Evolutionary conservation across 2,329 filamentous ascomycete genomes (phyloP).

Genomic region (Fusarium cyanostomum): DNA sequence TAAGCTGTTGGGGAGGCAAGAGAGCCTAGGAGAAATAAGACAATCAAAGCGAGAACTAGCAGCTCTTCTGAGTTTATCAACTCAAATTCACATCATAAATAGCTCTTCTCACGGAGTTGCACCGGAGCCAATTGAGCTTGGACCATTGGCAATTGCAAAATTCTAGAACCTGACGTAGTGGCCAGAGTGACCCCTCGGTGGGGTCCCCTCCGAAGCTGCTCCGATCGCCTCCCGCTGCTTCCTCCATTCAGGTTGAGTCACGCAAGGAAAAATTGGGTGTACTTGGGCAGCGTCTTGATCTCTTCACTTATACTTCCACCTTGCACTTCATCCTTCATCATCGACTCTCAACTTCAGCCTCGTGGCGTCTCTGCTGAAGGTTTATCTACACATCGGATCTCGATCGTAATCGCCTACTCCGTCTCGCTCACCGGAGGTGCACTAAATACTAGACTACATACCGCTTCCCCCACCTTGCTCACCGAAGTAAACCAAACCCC

Average conservation of each 20-base stretch:
- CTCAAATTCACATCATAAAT: no score
- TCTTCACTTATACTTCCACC: slow-evolving; percentile 7
- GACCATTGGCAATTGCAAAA: slow-evolving; percentile 43
- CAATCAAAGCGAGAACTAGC: no score
- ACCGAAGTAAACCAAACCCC: slow-evolving; percentile 28
- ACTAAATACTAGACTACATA: slow-evolving; percentile 24
- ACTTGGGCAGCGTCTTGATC: slow-evolving; percentile 1
- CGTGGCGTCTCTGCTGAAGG: slow-evolving; percentile 27
- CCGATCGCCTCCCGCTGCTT: slow-evolving; percentile 34
- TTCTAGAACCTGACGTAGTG: slow-evolving; percentile 41
- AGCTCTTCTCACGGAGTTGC: slow-evolving; percentile 14
- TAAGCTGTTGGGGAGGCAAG: no score
- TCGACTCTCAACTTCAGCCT: slow-evolving; percentile 10
- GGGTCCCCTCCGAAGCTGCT: slow-evolving; percentile 45
- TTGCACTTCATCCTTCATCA: slow-evolving; percentile 15
- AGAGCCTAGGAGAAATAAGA: no score
- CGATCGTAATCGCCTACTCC: slow-evolving; percentile 18
- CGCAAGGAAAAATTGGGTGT: slow-evolving; percentile 25
- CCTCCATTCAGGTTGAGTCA: slow-evolving; percentile 31
- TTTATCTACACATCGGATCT: slow-evolving; percentile 14
- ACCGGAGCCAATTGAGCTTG: slow-evolving; percentile 42
- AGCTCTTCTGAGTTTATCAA: no score
- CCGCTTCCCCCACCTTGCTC: slow-evolving; percentile 12
- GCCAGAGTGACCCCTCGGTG: slow-evolving; percentile 40
- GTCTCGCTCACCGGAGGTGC: slow-evolving; percentile 12